Conservation (phyloP, 352 stramenopile species). For the Globisporangium rhizosaccharum region DNA sequence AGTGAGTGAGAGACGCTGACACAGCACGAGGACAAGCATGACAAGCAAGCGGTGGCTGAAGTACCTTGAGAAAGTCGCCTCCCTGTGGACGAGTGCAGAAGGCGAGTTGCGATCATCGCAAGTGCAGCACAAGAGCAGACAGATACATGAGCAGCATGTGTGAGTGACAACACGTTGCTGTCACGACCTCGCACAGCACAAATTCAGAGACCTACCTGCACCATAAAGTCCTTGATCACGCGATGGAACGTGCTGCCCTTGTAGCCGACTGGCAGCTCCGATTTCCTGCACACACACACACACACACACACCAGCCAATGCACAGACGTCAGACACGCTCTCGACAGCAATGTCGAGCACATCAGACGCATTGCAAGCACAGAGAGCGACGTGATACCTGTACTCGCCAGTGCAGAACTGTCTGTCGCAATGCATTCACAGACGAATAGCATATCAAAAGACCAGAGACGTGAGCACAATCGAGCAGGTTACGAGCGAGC, state of each 20-base stretch:
- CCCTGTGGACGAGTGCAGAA: slow-evolving; percentile 21
- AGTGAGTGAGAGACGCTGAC: background rate
- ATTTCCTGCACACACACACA: slow-evolving; percentile 43
- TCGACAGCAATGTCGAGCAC: background rate
- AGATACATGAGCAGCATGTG: background rate
- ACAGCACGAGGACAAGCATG: slow-evolving; percentile 1
- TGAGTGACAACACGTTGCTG: background rate
- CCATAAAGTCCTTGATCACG: slow-evolving; percentile 92
- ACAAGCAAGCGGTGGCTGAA: background rate
- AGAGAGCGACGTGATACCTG: slow-evolving; percentile 40
- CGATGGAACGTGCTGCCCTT: slow-evolving; percentile 86
- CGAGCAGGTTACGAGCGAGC: background rate
- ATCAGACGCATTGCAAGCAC: slow-evolving; percentile 5
- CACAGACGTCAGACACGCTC: background rate
- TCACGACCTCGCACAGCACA: background rate
- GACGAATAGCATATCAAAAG: slow-evolving; percentile 4
- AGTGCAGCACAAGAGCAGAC: background rate
- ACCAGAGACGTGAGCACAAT: background rate
- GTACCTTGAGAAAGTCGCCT: slow-evolving; percentile 82
- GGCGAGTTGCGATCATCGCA: background rate
- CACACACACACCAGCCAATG: background rate
- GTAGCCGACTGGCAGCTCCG: slow-evolving; percentile 84
- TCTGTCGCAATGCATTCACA: slow-evolving; percentile 25
- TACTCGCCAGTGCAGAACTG: slow-evolving; percentile 97
- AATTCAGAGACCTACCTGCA: slow-evolving; percentile 33